A percentile compares a stretch with the other conserved stretches of the same genome.
Evolutionary conservation across 129 eudicot species (phyloP).

Genomic region (Escallonia rubra): DNA sequence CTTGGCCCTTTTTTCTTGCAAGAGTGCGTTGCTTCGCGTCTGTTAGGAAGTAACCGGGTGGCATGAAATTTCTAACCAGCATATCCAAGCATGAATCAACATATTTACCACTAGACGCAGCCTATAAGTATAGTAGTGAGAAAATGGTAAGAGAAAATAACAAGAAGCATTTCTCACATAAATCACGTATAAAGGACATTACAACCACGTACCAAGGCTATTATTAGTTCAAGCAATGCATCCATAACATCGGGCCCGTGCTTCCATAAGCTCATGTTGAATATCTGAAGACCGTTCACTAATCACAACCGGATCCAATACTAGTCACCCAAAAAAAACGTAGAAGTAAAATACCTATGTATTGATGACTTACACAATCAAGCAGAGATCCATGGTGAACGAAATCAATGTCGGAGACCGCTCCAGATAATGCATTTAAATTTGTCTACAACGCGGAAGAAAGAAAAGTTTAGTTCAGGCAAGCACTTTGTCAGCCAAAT

Average conservation of each 20-base stretch:
- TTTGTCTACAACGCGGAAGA: conserved; percentile 51
- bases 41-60: conserved; percentile 48
- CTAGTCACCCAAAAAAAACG: neutral
- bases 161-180: neutral
- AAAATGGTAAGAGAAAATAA: neutral
- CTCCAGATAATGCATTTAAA: conserved; percentile 68
- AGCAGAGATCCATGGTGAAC: conserved; percentile 73
- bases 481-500: neutral
- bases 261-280: conserved; percentile 85
- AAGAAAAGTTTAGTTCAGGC: neutral
- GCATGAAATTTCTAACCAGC: conserved; percentile 84
- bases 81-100: conserved; percentile 79
- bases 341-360: neutral
- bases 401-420: conserved; percentile 57
- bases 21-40: conserved; percentile 58
- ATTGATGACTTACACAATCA: conserved; percentile 48
- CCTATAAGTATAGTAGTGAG: conserved; percentile 32
- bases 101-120: conserved; percentile 71
- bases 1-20: conserved; percentile 62
- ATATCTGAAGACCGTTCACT: conserved; percentile 41
- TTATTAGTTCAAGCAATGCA: conserved; percentile 70
- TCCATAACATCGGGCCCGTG: conserved; percentile 92
- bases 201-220: conserved; percentile 58
- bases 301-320: conserved; percentile 4
- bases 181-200: neutral